Evolutionary conservation across 2,329 filamentous ascomycete genomes (phyloP).

Genomic region (Tricladium varicosporioides): DNA sequence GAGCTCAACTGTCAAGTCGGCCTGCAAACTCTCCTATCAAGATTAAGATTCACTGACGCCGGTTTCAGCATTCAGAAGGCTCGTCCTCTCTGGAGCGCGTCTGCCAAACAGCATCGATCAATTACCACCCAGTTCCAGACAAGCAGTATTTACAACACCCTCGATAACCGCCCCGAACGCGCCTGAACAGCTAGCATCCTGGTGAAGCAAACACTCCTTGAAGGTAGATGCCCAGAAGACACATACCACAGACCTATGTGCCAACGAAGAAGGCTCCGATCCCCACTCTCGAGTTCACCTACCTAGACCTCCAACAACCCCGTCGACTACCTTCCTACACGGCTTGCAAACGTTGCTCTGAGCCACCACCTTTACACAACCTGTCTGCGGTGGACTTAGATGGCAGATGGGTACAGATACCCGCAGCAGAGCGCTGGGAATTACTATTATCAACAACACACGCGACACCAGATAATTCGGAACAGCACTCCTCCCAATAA

Average conservation of each 20-base stretch:
- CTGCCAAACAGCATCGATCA: neutral
- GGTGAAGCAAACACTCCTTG: slow-evolving; percentile 13
- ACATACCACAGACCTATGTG: slow-evolving; percentile 33
- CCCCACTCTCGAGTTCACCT: slow-evolving; percentile 26
- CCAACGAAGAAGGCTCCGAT: slow-evolving; percentile 34
- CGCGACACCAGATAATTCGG: slow-evolving; percentile 43
- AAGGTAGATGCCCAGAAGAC: slow-evolving; percentile 28
- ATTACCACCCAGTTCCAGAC: neutral
- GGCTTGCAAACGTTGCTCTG: slow-evolving; percentile 25
- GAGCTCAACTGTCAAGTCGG: slow-evolving; percentile 5
- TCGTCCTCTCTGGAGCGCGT: neutral
- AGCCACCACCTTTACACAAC: slow-evolving; percentile 25
- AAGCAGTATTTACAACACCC: neutral
- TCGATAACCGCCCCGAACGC: slow-evolving; percentile 1
- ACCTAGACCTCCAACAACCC: slow-evolving; percentile 22
- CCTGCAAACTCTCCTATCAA: neutral
- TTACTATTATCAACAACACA: slow-evolving; percentile 54
- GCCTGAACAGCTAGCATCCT: neutral
- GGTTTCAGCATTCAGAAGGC: neutral
- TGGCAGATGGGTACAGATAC: slow-evolving; percentile 69
- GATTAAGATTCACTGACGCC: neutral
- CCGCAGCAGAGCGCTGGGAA: slow-evolving; percentile 57
- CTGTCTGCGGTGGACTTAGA: slow-evolving; percentile 45
- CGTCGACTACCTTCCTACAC: slow-evolving; percentile 8
- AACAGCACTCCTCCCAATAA: slow-evolving; percentile 43